These are phyloP conservation scores for Agroathelia rolfsii DNA, from an alignment of 1,284 basidiomycete species.

Conservation along the genomic window DNA sequence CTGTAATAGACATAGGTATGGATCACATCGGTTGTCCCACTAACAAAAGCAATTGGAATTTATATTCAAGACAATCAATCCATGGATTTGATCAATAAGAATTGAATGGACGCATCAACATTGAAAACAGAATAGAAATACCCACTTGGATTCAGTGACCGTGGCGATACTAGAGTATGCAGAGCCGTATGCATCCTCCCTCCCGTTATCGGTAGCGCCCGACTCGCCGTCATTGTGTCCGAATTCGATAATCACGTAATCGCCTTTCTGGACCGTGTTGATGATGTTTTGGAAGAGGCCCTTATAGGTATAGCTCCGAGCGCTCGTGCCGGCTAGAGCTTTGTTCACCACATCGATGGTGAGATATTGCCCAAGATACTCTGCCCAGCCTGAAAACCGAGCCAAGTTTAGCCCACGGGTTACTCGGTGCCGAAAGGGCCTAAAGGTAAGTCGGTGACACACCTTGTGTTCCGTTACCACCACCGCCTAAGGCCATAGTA, in stretches of 20 bases:
- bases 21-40: constrained; percentile 24
- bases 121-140: too few species aligned
- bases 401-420: too few species aligned
- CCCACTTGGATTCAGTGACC: too few species aligned
- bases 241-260: constrained; percentile 36
- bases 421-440: too few species aligned
- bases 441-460: too few species aligned
- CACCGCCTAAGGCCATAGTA: constrained; percentile 28
- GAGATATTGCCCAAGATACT: constrained; percentile 31
- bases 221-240: constrained; percentile 34
- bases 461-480: constrained; percentile 13
- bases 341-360: constrained; percentile 32
- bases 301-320: constrained; percentile 36
- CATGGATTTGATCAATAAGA: too few species aligned
- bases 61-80: constrained; percentile 1
- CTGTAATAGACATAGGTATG: constrained; percentile 32
- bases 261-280: constrained; percentile 26
- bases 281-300: constrained; percentile 32
- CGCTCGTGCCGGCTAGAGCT: constrained; percentile 35
- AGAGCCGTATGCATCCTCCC: constrained; percentile 24
- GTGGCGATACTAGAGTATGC: too few species aligned
- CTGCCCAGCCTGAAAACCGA: constrained; percentile 31
- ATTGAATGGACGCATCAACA: too few species aligned
- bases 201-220: constrained; percentile 25
- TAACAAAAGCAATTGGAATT: constrained; percentile 10